Base-by-base conservation (phyloP, 441 rosid genomes). In the Daphne laureola region DNA sequence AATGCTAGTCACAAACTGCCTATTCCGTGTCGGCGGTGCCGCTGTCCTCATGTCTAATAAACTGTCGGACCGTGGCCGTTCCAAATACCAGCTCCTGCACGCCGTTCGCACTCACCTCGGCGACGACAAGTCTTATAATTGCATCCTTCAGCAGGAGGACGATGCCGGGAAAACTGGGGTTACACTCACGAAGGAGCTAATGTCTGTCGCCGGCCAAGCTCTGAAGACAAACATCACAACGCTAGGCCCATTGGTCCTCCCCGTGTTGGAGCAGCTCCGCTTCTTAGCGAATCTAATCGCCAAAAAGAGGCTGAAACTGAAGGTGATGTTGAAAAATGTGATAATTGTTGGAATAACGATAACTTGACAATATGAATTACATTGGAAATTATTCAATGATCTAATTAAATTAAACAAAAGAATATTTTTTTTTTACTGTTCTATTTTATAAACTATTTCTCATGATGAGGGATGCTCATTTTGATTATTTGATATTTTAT, bases 1-100 rank as follows among this genome's bases (percentile, higher is more conserved):
- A 13, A 76, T 65, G 77, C 74, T 75, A 7, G 49, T 66, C 15
- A 58, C 70, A 1, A 75, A 65, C 40, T 75, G 79, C 66, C 50
- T 75, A 26, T 75, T 75, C 64, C 71, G 79, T 14, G 54, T 75
- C 69, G 80, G 80, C 13, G 80, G 76, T n/a, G 77, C 72, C 1
- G 70, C 80, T 8, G 57, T 76, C 14, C 69, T 76, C 45, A 62
- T 76, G 41, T 72, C 80, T 3, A 76, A 66, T 71, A 67, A 58
- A 9, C 35, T 59, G 4, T 65, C 73, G 0, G 77, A 71, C 43
- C 57, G 69, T 13, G 17, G 60, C 46, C 62, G 50, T 4, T 69
- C 70, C 17, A 71, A 49, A 57, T 75, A 75, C 25, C 65, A 66
- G 44, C 67, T 75, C 21, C 51, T 57, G 40, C 76, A 71, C 65